These are phyloP conservation scores for Batkoa obscura DNA, from an alignment of 371 early-diverging fungal genomes.

Conservation along the genomic window DNA sequence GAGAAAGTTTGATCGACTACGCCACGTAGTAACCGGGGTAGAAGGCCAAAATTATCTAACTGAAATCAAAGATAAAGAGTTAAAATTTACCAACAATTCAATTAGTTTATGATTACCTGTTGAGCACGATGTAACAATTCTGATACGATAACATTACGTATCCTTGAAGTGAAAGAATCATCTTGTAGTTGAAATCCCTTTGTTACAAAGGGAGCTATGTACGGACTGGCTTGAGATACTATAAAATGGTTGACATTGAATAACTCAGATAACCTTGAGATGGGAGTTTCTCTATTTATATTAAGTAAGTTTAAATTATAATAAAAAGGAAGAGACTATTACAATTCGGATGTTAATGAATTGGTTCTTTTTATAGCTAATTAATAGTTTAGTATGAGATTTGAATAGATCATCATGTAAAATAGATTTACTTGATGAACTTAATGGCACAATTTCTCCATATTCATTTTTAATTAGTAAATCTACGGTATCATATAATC, in stretches of 20 bases:
- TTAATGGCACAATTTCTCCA: constrained; percentile 42
- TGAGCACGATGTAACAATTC: constrained; percentile 37
- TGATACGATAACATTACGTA: constrained; percentile 23
- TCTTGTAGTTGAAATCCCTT: constrained; percentile 26
- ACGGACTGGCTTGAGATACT: constrained; percentile 46
- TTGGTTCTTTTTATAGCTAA: constrained; percentile 18
- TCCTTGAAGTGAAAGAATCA: constrained; percentile 20
- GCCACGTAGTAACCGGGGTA: constrained; percentile 31
- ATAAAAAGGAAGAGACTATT: constrained; percentile 1
- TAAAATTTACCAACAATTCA: neutral
- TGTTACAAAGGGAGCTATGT: constrained; percentile 38
- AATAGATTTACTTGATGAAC: constrained; percentile 20
- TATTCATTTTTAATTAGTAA: constrained; percentile 44
- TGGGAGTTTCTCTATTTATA: constrained; percentile 30
- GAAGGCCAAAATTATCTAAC: constrained; percentile 31
- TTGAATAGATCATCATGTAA: neutral
- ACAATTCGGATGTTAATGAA: constrained; percentile 23
- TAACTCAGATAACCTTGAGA: constrained; percentile 39
- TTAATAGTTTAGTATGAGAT: neutral
- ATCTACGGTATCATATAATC: constrained; percentile 32
- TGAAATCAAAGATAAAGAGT: constrained; percentile 7
- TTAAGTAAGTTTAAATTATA: constrained; percentile 10
- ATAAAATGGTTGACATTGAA: constrained; percentile 63
- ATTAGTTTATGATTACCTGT: constrained; percentile 18
- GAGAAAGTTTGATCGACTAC: constrained; percentile 39